Conservation (phyloP, 176 grass and related monocot species). For the Eragrostis nindensis region DNA sequence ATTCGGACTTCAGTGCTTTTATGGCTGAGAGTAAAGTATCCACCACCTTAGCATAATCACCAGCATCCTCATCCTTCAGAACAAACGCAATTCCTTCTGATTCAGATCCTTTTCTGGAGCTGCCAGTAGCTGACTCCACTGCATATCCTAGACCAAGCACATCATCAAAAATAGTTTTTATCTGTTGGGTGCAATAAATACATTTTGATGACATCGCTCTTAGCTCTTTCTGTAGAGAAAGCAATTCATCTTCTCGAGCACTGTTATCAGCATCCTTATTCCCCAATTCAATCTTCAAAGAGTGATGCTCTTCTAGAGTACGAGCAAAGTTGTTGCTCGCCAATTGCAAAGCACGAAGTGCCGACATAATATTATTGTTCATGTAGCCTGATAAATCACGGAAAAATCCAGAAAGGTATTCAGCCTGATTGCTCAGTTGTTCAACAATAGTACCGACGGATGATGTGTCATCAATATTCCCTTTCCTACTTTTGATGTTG, state of each 20-base stretch:
- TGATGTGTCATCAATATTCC: slow-evolving; percentile 49
- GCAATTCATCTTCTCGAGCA: slow-evolving; percentile 67
- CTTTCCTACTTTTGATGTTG: slow-evolving; percentile 40
- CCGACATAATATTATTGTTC: slow-evolving; percentile 54
- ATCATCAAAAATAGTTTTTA: slow-evolving; percentile 49
- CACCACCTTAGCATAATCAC: slow-evolving; percentile 45
- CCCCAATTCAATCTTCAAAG: slow-evolving; percentile 69
- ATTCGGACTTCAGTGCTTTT: slow-evolving; percentile 48
- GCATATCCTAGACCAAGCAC: slow-evolving; percentile 42
- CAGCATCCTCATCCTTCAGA: slow-evolving; percentile 45
- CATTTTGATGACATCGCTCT: slow-evolving; percentile 63
- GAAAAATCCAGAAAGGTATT: slow-evolving; percentile 51
- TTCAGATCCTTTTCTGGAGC: slow-evolving; percentile 44
- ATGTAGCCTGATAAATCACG: slow-evolving; percentile 70
- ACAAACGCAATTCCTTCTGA: slow-evolving; percentile 36
- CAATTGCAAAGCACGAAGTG: slow-evolving; percentile 59
- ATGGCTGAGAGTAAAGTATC: slow-evolving; percentile 57
- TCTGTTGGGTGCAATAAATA: slow-evolving; percentile 56
- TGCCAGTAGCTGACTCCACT: slow-evolving; percentile 47
- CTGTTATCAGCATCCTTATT: slow-evolving; percentile 59
- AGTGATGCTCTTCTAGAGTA: slow-evolving; percentile 63
- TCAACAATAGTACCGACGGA: slow-evolving; percentile 66
- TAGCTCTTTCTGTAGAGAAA: slow-evolving; percentile 59
- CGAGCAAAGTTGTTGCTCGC: slow-evolving; percentile 58
- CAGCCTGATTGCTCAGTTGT: slow-evolving; percentile 56